phyloP scores from a whole-genome alignment of 1,284 basidiomycete genomes.

The Butyriboletus appendiculatus region DNA sequence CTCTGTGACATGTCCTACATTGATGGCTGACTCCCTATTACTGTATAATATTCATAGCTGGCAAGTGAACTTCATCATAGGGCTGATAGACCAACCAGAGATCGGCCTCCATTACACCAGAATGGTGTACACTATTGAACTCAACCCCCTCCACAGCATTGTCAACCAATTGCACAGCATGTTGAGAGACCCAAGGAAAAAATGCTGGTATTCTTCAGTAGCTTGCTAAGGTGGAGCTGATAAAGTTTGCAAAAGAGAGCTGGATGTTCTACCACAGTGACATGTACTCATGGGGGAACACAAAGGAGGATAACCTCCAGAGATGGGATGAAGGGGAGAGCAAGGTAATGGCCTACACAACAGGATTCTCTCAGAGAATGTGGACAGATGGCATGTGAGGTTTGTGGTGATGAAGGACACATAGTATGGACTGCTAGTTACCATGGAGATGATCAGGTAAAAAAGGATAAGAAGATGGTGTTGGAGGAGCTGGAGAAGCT shows the following conservation, averaged over 20 bases:
- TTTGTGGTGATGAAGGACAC: conserved; percentile 2
- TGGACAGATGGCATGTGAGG: background rate
- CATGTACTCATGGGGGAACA: background rate
- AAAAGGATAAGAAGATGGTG: no score
- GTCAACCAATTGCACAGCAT: background rate
- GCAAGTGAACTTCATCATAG: background rate
- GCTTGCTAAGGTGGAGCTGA: background rate
- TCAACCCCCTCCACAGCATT: background rate
- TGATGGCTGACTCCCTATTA: background rate
- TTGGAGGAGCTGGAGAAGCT: no score
- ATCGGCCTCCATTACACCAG: background rate
- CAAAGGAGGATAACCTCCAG: background rate
- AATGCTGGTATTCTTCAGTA: background rate
- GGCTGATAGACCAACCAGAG: background rate
- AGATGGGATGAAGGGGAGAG: background rate
- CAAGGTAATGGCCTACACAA: background rate
- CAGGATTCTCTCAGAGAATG: background rate
- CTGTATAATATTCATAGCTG: background rate
- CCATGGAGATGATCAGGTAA: background rate
- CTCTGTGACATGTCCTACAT: background rate
- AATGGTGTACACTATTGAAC: no score
- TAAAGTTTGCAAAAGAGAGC: no score
- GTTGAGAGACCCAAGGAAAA: background rate
- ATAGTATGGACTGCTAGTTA: background rate
- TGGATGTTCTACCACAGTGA: background rate